A percentile compares a stretch with the other conserved stretches of the same genome.
These are phyloP conservation scores for Catharanthus roseus DNA, from an alignment of 257 asterid genomes.

Conservation along the genomic window DNA sequence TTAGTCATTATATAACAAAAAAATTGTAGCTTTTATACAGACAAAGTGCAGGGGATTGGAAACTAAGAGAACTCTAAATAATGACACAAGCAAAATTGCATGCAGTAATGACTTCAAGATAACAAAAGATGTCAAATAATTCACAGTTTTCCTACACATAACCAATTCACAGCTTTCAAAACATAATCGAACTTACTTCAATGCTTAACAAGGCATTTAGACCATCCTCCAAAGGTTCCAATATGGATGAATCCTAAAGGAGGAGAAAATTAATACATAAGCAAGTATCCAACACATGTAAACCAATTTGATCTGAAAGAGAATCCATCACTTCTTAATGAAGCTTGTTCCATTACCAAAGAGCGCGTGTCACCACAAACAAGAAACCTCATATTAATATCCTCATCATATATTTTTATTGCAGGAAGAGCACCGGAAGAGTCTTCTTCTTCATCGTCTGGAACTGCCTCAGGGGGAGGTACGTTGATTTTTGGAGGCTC, in stretches of 20 bases:
- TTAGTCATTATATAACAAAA: too few relatives aligned
- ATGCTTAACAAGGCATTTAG: conserved; percentile 75
- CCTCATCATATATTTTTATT: conserved; percentile 87
- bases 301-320: background rate
- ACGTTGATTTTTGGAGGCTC: conserved; percentile 69
- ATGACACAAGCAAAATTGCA: too few relatives aligned
- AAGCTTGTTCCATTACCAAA: conserved; percentile 47
- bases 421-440: conserved; percentile 70
- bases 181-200: conserved; percentile 56
- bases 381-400: conserved; percentile 70
- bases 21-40: too few relatives aligned
- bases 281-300: background rate
- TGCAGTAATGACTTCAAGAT: background rate
- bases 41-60: too few relatives aligned
- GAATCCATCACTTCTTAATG: background rate
- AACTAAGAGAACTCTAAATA: too few relatives aligned
- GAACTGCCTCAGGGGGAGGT: conserved; percentile 59
- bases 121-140: background rate
- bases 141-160: background rate
- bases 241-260: conserved; percentile 52
- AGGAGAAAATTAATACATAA: conserved; percentile 13
- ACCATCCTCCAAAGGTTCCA: conserved; percentile 80
- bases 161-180: too few relatives aligned
- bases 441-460: conserved; percentile 76
- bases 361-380: conserved; percentile 66